A percentile compares a stretch with the other conserved stretches of the same genome.
These are phyloP conservation scores for Bathelium albidoporum DNA, from an alignment of 495 filamentous ascomycete genomes.

Conservation along the genomic window DNA sequence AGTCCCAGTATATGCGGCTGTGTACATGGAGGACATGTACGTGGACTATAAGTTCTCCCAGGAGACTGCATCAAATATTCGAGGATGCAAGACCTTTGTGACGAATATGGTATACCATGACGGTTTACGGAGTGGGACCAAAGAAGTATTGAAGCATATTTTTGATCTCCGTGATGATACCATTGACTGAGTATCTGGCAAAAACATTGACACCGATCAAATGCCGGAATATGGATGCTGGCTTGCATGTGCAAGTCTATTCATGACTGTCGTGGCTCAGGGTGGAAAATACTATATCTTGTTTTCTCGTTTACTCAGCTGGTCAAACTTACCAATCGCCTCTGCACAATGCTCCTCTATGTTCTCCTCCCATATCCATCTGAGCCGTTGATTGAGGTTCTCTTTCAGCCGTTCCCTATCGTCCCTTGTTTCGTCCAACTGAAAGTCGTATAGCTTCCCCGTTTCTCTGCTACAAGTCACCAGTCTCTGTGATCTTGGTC, in stretches of 20 bases:
- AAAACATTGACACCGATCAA: no score
- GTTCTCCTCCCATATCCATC: conserved; percentile 54
- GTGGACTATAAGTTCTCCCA: conserved; percentile 65
- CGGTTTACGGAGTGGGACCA: conserved; percentile 58
- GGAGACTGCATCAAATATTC: conserved; percentile 66
- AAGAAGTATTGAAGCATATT: conserved; percentile 46
- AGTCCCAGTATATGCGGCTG: conserved; percentile 80
- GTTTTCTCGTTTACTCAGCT: background rate
- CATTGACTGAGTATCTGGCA: conserved; percentile 24
- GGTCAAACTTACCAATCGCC: conserved; percentile 10
- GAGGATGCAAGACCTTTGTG: conserved; percentile 66
- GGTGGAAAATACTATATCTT: background rate
- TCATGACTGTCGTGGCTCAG: background rate
- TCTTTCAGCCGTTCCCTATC: conserved; percentile 28
- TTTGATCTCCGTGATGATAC: conserved; percentile 32
- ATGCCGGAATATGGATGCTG: no score
- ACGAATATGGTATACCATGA: conserved; percentile 85
- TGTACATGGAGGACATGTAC: conserved; percentile 91
- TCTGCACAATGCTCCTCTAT: conserved; percentile 21
- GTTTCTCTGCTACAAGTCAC: conserved; percentile 23
- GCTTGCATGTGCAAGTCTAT: background rate
- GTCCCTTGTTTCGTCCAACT: conserved; percentile 19
- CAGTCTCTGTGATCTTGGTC: conserved; percentile 31
- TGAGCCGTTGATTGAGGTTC: conserved; percentile 39
- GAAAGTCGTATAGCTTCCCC: conserved; percentile 27